Conservation (phyloP, 2,329 filamentous ascomycete species). For the Venturiaceae sp. region DNA sequence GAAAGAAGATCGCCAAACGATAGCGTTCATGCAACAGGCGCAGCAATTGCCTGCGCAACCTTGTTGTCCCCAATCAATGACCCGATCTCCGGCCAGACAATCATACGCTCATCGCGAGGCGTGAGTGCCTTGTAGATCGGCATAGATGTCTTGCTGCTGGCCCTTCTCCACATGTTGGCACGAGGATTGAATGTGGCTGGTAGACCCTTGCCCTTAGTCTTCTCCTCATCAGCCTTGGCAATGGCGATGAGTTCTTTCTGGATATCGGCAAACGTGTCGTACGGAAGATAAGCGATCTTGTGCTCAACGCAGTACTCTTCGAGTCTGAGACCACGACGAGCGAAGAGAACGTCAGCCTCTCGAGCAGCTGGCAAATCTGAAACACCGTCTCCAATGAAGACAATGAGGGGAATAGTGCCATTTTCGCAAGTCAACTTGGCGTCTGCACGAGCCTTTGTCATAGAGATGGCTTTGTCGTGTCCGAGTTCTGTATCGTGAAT, state of each 20-base stretch:
- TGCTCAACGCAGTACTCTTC: conserved; percentile 59
- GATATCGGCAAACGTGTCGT: conserved; percentile 58
- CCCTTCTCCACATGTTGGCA: conserved; percentile 57
- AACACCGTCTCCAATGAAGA: conserved; percentile 63
- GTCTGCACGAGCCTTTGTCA: conserved; percentile 48
- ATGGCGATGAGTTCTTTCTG: conserved; percentile 50
- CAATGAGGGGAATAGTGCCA: conserved; percentile 53
- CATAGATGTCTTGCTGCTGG: conserved; percentile 35
- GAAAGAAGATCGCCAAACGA: too few relatives aligned
- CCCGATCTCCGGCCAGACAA: conserved; percentile 53
- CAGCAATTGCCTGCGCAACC: conserved; percentile 10
- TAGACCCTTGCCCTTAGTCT: conserved; percentile 50
- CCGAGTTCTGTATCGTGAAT: conserved; percentile 54
- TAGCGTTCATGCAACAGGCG: conserved; percentile 9
- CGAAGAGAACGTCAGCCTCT: conserved; percentile 59
- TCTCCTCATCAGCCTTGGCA: conserved; percentile 47
- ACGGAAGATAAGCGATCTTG: conserved; percentile 49
- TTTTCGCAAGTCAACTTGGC: conserved; percentile 47
- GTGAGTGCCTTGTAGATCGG: conserved; percentile 41
- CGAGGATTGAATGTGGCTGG: conserved; percentile 56
- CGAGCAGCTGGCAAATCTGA: conserved; percentile 57
- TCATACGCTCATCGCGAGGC: conserved; percentile 52
- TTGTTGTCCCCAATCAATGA: conserved; percentile 9
- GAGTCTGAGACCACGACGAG: conserved; percentile 51
- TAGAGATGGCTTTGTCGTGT: conserved; percentile 57